phyloP scores from a whole-genome alignment of 1,284 basidiomycete species.

The Sporisorium reilianum region DNA sequence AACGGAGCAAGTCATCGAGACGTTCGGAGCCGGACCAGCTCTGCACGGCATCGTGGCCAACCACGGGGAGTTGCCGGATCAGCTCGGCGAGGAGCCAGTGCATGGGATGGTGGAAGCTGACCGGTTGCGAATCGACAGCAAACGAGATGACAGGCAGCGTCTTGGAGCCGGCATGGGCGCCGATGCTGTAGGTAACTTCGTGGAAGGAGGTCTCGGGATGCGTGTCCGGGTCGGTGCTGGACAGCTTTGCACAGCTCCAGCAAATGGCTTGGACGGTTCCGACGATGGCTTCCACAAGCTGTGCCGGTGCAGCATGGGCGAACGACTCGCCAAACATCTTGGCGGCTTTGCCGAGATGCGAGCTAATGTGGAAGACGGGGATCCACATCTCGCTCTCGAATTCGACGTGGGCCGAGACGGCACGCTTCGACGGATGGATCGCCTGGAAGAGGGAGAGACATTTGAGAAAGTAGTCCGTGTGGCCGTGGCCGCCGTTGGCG shows the following conservation, averaged over 20 bases:
- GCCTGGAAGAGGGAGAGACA: constrained; percentile 64
- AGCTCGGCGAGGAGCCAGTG: constrained; percentile 93
- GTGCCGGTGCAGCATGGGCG: constrained; percentile 72
- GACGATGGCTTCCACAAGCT: constrained; percentile 78
- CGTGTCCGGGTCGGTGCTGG: constrained; percentile 73
- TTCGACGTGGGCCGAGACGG: constrained; percentile 64
- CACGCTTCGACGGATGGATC: constrained; percentile 62
- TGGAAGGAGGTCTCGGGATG: constrained; percentile 74
- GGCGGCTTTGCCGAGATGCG: constrained; percentile 61
- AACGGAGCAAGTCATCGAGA: constrained; percentile 40
- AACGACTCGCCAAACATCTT: constrained; percentile 66
- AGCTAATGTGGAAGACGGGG: constrained; percentile 64
- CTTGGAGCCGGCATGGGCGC: constrained; percentile 74
- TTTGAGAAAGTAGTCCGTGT: constrained; percentile 54
- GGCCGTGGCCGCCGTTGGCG: constrained; percentile 29
- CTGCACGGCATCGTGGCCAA: constrained; percentile 33
- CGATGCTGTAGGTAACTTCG: constrained; percentile 72
- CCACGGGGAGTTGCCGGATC: constrained; percentile 74
- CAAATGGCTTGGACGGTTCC: constrained; percentile 79
- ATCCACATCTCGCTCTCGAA: constrained; percentile 68
- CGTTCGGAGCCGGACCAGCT: constrained; percentile 25
- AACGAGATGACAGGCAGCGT: constrained; percentile 76
- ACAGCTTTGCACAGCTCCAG: constrained; percentile 36
- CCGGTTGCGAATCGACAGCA: constrained; percentile 56
- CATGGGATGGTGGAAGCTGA: constrained; percentile 91